phyloP scores from a whole-genome alignment of 345 rosid species.

The Pugionium dolabratum region DNA sequence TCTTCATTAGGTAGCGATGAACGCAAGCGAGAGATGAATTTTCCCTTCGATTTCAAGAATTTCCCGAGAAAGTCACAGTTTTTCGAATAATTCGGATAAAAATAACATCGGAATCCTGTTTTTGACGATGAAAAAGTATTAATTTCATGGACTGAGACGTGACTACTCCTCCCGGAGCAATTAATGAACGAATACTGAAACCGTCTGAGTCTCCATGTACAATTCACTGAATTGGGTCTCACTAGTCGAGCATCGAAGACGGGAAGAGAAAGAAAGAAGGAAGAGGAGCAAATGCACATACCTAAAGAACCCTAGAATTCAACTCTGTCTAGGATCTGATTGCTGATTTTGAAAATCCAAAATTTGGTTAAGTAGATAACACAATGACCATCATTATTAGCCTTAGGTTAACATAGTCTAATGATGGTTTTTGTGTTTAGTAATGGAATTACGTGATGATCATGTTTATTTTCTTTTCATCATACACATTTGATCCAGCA shows the following conservation, averaged over 20 bases:
- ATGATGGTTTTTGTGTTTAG: too few species aligned
- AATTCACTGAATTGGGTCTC: neutral
- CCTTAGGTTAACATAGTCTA: too few species aligned
- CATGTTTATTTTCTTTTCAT: too few species aligned
- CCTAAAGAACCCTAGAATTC: neutral
- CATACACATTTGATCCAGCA: too few species aligned
- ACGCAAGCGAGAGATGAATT: slow-evolving; percentile 24
- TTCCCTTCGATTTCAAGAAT: slow-evolving; percentile 42
- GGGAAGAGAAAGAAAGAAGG: slow-evolving; percentile 31
- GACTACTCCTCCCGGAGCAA: neutral
- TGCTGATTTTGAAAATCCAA: too few species aligned
- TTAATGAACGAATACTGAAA: slow-evolving; percentile 4
- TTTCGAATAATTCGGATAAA: neutral
- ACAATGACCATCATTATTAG: too few species aligned
- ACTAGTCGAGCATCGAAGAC: slow-evolving; percentile 19
- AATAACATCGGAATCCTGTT: neutral
- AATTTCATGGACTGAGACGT: neutral
- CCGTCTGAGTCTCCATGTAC: slow-evolving; percentile 8
- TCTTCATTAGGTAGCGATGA: slow-evolving; percentile 29
- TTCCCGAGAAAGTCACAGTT: slow-evolving; percentile 28
- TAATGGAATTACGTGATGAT: too few species aligned
- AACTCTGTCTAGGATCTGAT: neutral
- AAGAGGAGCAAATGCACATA: slow-evolving; percentile 49
- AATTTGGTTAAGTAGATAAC: too few species aligned
- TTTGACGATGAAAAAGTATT: neutral